Evolutionary conservation across 768 basidiomycete genomes (phyloP), one percentile per base, ranked within the genome.

Genomic region (Calvatia gigantea): DNA sequence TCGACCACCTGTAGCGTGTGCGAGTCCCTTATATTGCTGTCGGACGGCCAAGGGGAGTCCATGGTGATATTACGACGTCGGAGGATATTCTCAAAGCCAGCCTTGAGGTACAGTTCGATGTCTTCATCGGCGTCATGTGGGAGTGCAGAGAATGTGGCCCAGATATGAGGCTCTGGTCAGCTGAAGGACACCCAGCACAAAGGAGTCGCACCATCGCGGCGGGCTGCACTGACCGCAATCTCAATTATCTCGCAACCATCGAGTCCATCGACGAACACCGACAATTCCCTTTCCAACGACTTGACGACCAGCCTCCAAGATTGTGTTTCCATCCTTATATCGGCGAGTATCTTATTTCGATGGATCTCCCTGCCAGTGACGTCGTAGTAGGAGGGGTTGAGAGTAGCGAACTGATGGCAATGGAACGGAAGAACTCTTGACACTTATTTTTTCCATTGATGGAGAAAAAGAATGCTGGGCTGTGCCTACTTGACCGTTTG

Each of bases 1-100:
- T 8, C 66, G 52, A 0, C 67, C 63, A 0, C 57, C 55, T 0
- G 69, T 58, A 44, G 61, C 61, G 3, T 57, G 23, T 5, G 69
- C 64, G 15, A 62, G 47, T 4, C 5, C 42, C 7, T 49, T 1
- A 64, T 42, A 58, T 43, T 41, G 6, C 14, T 11, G 9, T 53
- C 35, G 6, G 57, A 50, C 0, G 63, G 63, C 62, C 62, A 62
- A 15, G 25, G 27, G 15, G 7, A 33, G 5, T 12, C 19, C 6
- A 2, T 6, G 12, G 33, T 11, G 7, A 43, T 27, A 8, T 38
- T 38, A 15, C 49, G 49, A 27, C 27, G 49, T 31, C 7, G 21
- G 4, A 51, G 52, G 19, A 55, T 49, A 14, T 55, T 38, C 2
- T 23, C 7, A 17, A 59, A 55, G 6, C 41, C 11, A n/a, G 6